Base-by-base conservation (phyloP, 352 stramenopile genomes). In the Poterioochromonas sp. region DNA sequence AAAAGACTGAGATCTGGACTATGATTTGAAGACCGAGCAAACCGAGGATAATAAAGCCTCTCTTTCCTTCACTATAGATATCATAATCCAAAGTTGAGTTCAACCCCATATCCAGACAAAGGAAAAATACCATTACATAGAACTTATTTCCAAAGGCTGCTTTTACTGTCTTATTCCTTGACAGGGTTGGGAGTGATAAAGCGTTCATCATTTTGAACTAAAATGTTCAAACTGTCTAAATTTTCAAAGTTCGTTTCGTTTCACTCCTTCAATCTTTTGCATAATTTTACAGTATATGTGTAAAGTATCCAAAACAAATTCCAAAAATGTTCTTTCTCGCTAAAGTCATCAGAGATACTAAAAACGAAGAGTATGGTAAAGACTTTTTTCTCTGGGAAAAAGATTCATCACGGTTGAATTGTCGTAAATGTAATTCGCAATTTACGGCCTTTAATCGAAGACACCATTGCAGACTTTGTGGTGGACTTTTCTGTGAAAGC, bases 61-160 rank as follows among this genome's bases (percentile, higher is more conserved):
- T 26, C 5, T 54, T 54, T 26, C 40, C 1, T 39, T 15, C 37
- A 54, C 53, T 54, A 41, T 43, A 69, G 15, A 12, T 54, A 58
- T 54, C 65, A 39, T 58, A 74, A 39, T 74, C 65, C 20, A 74
- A 54, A 8, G 39, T 58, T 29, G 34, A 35, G 40, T 74, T 74
- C 65, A 74, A 58, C 40, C 5, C 65, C 29, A 74, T 22, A 54
- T 74, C 65, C 5, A 54, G 0, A 26, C 5, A 40, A 18, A 74
- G 40, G 40, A 74, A 54, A 26, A 51, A 58, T 11, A 35, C 2
- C 41, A 74, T 58, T 1, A 74, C 39, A 26, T 43, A 32, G 11
- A 69, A 12, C 26, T 69, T 69, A 43, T 2, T 43, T 8, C 22
- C 1, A 26, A 26, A 43, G 53, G 53, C 11, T 53, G 8, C 20